Percentiles rank a stretch among this genome's conserved stretches.
These are phyloP conservation scores for Pythium rhizo-oryzae DNA, from an alignment of 352 stramenopile species.

Conservation along the genomic window DNA sequence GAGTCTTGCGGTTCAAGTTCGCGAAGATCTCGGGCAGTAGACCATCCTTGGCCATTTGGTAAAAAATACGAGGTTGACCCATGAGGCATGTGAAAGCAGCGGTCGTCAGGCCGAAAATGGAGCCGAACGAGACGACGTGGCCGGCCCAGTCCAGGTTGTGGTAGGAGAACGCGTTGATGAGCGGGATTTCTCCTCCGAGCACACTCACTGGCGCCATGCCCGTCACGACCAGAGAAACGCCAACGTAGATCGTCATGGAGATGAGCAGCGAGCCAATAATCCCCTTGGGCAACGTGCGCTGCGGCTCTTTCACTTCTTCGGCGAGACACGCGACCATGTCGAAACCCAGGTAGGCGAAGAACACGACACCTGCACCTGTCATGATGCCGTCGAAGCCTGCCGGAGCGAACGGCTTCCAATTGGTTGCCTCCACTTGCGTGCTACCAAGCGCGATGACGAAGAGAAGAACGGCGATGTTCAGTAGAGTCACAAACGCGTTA, in stretches of 20 bases:
- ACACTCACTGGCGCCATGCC: conserved; percentile 81
- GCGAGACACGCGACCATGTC: conserved; percentile 93
- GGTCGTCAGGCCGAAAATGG: conserved; percentile 92
- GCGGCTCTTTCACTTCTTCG: conserved; percentile 90
- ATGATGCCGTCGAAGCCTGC: conserved; percentile 89
- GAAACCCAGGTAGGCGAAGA: conserved; percentile 93
- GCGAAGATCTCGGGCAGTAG: conserved; percentile 69
- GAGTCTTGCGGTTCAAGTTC: conserved; percentile 58
- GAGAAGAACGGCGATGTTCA: conserved; percentile 91
- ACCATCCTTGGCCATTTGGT: conserved; percentile 90
- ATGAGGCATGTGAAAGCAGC: conserved; percentile 92
- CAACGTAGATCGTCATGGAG: conserved; percentile 91
- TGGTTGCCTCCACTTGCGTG: conserved; percentile 69
- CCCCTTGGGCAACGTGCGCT: conserved; percentile 89
- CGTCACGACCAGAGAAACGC: conserved; percentile 89
- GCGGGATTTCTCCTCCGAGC: conserved; percentile 72
- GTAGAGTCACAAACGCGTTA: conserved; percentile 86
- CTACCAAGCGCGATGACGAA: conserved; percentile 89
- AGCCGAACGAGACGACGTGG: conserved; percentile 89
- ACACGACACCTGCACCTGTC: conserved; percentile 87
- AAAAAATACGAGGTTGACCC: conserved; percentile 93
- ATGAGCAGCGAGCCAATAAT: conserved; percentile 93
- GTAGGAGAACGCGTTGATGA: conserved; percentile 86
- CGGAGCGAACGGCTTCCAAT: conserved; percentile 88
- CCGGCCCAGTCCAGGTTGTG: conserved; percentile 72